These are phyloP conservation scores for Arthrocladium fulminans DNA, from an alignment of 2,329 filamentous ascomycete genomes.

Conservation along the genomic window DNA sequence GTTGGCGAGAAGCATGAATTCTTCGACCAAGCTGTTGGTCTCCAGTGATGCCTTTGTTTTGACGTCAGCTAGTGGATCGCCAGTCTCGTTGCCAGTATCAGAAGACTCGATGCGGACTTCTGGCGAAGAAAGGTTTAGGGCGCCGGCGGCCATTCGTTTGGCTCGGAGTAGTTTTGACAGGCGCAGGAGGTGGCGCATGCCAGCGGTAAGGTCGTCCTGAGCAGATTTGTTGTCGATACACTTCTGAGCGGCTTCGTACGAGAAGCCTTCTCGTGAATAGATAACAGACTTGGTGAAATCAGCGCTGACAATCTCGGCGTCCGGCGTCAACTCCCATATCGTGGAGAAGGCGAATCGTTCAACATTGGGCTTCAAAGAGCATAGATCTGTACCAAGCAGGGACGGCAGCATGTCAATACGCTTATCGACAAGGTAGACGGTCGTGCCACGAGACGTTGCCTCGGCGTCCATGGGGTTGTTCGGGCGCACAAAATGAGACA, in stretches of 20 bases:
- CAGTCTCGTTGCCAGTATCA: constrained; percentile 80
- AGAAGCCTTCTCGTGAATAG: constrained; percentile 90
- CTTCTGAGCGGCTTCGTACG: constrained; percentile 91
- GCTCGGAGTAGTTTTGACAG: constrained; percentile 89
- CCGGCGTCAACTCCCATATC: constrained; percentile 76
- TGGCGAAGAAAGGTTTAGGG: constrained; percentile 90
- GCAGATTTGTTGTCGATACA: constrained; percentile 84
- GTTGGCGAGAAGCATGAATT: constrained; percentile 99
- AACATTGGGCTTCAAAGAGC: constrained; percentile 95
- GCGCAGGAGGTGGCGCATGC: constrained; percentile 77
- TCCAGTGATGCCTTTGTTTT: constrained; percentile 90
- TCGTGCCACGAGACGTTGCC: constrained; percentile 87
- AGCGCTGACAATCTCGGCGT: constrained; percentile 76
- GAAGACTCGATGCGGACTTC: constrained; percentile 85
- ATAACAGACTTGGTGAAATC: constrained; percentile 97
- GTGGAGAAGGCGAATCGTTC: constrained; percentile 83
- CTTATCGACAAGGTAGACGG: constrained; percentile 96
- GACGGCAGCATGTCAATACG: constrained; percentile 98
- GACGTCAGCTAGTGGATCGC: constrained; percentile 80
- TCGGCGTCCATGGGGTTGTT: constrained; percentile 96
- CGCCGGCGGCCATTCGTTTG: constrained; percentile 93
- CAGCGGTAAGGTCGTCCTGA: constrained; percentile 77
- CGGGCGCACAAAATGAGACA: constrained; percentile 97
- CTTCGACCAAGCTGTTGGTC: constrained; percentile 95
- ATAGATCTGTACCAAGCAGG: constrained; percentile 89